Evolutionary conservation across 208 protist genomes (phyloP).

Genomic region (Trypanosoma boissoni): DNA sequence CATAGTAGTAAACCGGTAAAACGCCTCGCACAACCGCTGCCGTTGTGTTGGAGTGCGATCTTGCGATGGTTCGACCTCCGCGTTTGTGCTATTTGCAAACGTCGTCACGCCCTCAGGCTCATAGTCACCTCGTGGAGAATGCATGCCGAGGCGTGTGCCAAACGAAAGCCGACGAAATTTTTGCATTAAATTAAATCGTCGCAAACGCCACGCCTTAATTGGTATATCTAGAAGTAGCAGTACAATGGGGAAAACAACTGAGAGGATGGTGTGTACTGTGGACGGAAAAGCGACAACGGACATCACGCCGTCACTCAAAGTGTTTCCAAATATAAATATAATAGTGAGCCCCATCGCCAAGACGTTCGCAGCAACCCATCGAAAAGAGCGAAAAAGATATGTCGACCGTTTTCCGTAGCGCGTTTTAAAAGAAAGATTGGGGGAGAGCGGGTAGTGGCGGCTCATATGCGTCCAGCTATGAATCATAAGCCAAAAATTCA

Average conservation of each 20-base stretch:
- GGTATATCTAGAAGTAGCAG: conserved; percentile 72
- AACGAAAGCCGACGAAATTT: conserved; percentile 87
- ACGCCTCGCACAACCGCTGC: conserved; percentile 59
- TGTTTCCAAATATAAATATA: conserved; percentile 48
- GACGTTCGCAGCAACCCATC: conserved; percentile 56
- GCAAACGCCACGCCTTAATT: conserved; percentile 80
- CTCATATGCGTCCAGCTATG: conserved; percentile 90
- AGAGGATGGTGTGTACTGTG: conserved; percentile 47
- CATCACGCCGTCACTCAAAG: conserved; percentile 22
- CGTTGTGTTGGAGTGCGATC: conserved; percentile 18
- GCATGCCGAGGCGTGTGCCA: conserved; percentile 90
- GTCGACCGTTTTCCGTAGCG: conserved; percentile 61
- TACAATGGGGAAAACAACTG: conserved; percentile 64
- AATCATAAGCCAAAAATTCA: conserved; percentile 90
- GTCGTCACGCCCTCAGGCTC: conserved; percentile 74
- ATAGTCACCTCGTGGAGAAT: conserved; percentile 89
- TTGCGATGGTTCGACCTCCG: not conserved
- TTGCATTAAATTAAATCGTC: conserved; percentile 81
- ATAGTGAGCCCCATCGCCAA: conserved; percentile 57
- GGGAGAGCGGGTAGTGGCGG: conserved; percentile 73
- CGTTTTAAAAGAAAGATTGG: conserved; percentile 63
- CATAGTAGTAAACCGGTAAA: conserved; percentile 81
- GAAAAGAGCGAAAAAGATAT: conserved; percentile 72
- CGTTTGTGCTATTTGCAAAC: conserved; percentile 19
- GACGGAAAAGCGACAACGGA: conserved; percentile 61